Evolutionary conservation across 139 green algal genomes (phyloP), one percentile per base, ranked within the genome.

Genomic region (Coelastrella sp.): DNA sequence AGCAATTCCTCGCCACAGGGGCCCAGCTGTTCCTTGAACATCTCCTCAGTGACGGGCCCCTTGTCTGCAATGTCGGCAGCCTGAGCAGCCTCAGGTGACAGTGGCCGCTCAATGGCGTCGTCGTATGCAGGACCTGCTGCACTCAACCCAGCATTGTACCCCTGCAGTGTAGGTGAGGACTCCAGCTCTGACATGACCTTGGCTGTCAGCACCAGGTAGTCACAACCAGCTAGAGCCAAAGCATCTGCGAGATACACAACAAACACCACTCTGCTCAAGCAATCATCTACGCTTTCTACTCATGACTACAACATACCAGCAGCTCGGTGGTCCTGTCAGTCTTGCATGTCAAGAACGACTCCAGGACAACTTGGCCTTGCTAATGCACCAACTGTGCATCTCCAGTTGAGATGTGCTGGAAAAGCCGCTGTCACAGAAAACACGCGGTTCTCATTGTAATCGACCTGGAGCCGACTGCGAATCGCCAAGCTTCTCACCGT

Each of bases 201-300:
- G 27, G 82, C 77, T 3, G 88, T 79, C 23, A 95, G 38, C n/a
- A 97, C 86, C 71, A 96, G 67, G 87, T 93, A 96, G 86, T 97
- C 93, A 21, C 87, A 87, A 11, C 95, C 95, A n/a, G 94, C 90
- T 30, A 97, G 86, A 4, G 90, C 88, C 30, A 98, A 66, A 1
- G 91, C 94, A 66, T 97, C 94, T 89, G 90, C 79, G 19, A 34
- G 11, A 40, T 19, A 85, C 64, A 73, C 35, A 2, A 73, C 11
- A 23, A 66, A 30, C 57, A 66, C 23, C 21, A 66, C 19, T 32
- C 2, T n/a, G n/a, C n/a, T n/a, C n/a, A n/a, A n/a, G n/a, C n/a
- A 30, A 34, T 1, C 2, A 4, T 4, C 0, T 66, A n/a, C n/a
- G n/a, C n/a, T n/a, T n/a, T n/a, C n/a, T n/a, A n/a, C n/a, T n/a